Evolutionary conservation across 106 monocot genomes (phyloP), one percentile per base, ranked within the genome.

Genomic region (Dioscorea alata): DNA sequence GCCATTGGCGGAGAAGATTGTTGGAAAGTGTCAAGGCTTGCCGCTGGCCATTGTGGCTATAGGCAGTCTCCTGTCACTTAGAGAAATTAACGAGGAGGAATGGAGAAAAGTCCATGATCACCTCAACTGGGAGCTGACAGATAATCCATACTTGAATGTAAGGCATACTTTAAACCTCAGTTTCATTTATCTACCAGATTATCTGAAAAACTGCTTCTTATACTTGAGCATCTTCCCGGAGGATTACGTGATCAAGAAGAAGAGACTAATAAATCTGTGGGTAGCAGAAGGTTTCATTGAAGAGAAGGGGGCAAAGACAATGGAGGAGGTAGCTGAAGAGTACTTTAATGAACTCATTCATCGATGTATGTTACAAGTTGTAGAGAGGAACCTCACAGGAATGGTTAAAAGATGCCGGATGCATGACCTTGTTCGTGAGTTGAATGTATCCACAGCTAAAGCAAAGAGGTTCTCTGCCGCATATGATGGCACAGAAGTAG

Each of bases 221-320:
- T 61, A 75, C 25, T 70, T 56, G 23, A 23, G 70, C 42, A 65
- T 61, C 0, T 83, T 77, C 32, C 78, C 82, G 0, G 73, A 74
- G 49, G 59, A 66, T 64, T 62, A 52, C 50, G 0, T 16, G 2
- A 65, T 83, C 53, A 7, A 22, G 7, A 70, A 23, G 19, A 61
- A 63, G 20, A 71, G 69, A 33, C 63, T 83, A 10, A 64, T 59
- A 1, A 59, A 71, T 22, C 35, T 64, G 5, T 83, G 82, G 82
- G 76, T 83, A 5, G 73, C 82, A 20, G 78, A 81, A 70, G 80
- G 75, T 0, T 63, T 81, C 32, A 23, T 76, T 32, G 60, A 61
- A 31, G 35, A 19, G 22, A 66, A 32, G 33, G 65, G 57, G 7
- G 1, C 12, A 17, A 77, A 32, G 13, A 72, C 73, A 48, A 15